phyloP scores from a whole-genome alignment of 2,329 filamentous ascomycete genomes.

The Lachnellula suecica region DNA sequence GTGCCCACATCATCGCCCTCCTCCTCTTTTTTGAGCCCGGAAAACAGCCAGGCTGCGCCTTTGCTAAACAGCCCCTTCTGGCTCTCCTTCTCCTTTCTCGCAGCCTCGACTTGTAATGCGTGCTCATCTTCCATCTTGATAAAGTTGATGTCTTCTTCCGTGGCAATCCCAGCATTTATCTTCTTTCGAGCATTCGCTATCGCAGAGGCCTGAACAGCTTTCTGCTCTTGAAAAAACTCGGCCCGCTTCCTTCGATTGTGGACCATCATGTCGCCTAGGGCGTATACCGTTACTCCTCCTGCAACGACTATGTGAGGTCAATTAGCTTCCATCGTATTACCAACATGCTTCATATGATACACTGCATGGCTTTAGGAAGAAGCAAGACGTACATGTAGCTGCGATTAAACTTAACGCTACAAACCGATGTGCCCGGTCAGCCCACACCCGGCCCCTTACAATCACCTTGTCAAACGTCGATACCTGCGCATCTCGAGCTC shows the following conservation, averaged over 20 bases:
- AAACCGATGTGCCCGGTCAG: conserved; percentile 36
- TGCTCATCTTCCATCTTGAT: conserved; percentile 58
- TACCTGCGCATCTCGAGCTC: conserved; percentile 31
- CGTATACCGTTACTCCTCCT: conserved; percentile 61
- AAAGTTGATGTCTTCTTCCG: conserved; percentile 49
- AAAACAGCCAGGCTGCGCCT: conserved; percentile 32
- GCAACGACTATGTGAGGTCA: conserved; percentile 47
- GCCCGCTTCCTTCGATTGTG: conserved; percentile 65
- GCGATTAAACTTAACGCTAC: conserved; percentile 34
- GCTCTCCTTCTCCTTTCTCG: conserved; percentile 31
- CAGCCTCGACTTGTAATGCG: conserved; percentile 14
- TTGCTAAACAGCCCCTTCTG: conserved; percentile 27
- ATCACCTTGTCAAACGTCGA: conserved; percentile 32
- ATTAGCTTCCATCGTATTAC: conserved; percentile 9
- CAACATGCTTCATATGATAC: not conserved
- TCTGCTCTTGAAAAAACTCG: conserved; percentile 55
- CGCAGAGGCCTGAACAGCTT: conserved; percentile 44
- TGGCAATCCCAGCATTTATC: conserved; percentile 41
- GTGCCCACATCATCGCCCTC: conserved; percentile 24
- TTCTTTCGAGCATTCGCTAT: conserved; percentile 44
- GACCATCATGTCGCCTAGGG: conserved; percentile 63
- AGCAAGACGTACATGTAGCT: conserved; percentile 29
- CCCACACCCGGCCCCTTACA: conserved; percentile 33
- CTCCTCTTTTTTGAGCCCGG: conserved; percentile 34
- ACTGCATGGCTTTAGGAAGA: not conserved